phyloP scores from a whole-genome alignment of 2,329 filamentous ascomycete species.

The Hypomyces rosellus region DNA sequence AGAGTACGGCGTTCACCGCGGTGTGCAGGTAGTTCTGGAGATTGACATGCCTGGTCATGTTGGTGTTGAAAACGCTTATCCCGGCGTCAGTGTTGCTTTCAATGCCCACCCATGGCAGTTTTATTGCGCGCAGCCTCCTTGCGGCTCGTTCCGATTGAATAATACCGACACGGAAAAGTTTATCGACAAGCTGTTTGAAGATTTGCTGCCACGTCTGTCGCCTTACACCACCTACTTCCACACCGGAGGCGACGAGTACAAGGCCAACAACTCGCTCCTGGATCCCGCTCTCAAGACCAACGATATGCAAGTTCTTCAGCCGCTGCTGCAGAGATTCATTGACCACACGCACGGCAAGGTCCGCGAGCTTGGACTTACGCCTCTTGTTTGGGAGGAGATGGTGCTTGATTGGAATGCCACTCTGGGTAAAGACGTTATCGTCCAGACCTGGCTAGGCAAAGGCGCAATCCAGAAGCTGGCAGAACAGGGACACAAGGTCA shows the following conservation, averaged over 20 bases:
- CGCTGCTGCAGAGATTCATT: slow-evolving; percentile 72
- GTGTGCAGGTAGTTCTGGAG: slow-evolving; percentile 52
- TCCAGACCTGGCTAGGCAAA: slow-evolving; percentile 72
- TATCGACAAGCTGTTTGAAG: slow-evolving; percentile 64
- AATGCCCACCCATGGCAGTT: slow-evolving; percentile 49
- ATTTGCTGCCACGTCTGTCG: slow-evolving; percentile 65
- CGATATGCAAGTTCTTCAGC: slow-evolving; percentile 56
- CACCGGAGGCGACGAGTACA: slow-evolving; percentile 83
- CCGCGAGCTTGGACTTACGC: slow-evolving; percentile 56
- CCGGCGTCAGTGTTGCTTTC: slow-evolving; percentile 51
- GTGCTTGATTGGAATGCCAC: slow-evolving; percentile 70
- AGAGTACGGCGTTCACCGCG: slow-evolving; percentile 58
- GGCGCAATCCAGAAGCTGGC: slow-evolving; percentile 55
- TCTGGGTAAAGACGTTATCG: slow-evolving; percentile 61
- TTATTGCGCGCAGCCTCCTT: slow-evolving; percentile 60
- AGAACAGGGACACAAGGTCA: slow-evolving; percentile 59
- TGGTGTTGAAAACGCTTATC: slow-evolving; percentile 45
- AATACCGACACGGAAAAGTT: slow-evolving; percentile 63
- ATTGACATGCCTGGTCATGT: slow-evolving; percentile 57
- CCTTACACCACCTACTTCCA: slow-evolving; percentile 74
- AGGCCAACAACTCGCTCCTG: slow-evolving; percentile 57
- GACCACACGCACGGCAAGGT: slow-evolving; percentile 63
- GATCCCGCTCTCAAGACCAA: slow-evolving; percentile 68
- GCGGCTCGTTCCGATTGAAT: slow-evolving; percentile 71
- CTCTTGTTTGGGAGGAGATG: slow-evolving; percentile 88